phyloP scores from a whole-genome alignment of 768 basidiomycete genomes.

The Termitomyces sp. region DNA sequence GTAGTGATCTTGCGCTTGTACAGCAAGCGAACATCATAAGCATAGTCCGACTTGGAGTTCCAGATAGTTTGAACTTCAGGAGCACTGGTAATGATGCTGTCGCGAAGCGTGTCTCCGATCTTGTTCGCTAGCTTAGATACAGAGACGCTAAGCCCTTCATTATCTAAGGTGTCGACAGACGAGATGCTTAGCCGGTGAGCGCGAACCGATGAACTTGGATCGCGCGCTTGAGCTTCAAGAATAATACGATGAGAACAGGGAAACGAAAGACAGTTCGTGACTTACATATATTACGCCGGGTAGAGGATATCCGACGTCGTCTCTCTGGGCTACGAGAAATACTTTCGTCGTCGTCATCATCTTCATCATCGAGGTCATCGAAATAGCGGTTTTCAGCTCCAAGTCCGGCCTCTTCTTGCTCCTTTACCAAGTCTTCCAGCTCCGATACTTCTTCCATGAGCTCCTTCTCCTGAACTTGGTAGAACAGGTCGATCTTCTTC shows the following conservation, averaged over 20 bases:
- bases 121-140: slow-evolving; percentile 41
- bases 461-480: slow-evolving; percentile 71
- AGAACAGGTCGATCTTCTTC: slow-evolving; percentile 76
- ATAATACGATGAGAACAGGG: neutral
- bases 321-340: slow-evolving; percentile 32
- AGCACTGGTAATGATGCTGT: slow-evolving; percentile 40
- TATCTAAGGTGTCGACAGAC: slow-evolving; percentile 33
- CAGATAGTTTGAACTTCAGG: slow-evolving; percentile 52
- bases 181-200: slow-evolving; percentile 42
- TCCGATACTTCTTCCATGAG: slow-evolving; percentile 54
- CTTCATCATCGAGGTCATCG: slow-evolving; percentile 58
- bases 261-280: neutral
- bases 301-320: slow-evolving; percentile 30
- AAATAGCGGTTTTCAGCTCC: slow-evolving; percentile 45
- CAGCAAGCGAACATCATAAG: slow-evolving; percentile 75
- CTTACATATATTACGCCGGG: slow-evolving; percentile 11
- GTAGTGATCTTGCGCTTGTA: slow-evolving; percentile 88
- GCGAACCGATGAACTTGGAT: slow-evolving; percentile 2
- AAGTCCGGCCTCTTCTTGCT: slow-evolving; percentile 58
- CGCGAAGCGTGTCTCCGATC: slow-evolving; percentile 41
- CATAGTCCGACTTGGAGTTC: slow-evolving; percentile 75
- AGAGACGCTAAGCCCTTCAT: slow-evolving; percentile 5
- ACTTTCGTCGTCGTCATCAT: slow-evolving; percentile 43
- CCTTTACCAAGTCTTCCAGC: slow-evolving; percentile 50
- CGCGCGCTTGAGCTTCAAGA: neutral